These are phyloP conservation scores for Neospermospora avenae DNA, from an alignment of 2,329 filamentous ascomycete genomes.

Conservation along the genomic window DNA sequence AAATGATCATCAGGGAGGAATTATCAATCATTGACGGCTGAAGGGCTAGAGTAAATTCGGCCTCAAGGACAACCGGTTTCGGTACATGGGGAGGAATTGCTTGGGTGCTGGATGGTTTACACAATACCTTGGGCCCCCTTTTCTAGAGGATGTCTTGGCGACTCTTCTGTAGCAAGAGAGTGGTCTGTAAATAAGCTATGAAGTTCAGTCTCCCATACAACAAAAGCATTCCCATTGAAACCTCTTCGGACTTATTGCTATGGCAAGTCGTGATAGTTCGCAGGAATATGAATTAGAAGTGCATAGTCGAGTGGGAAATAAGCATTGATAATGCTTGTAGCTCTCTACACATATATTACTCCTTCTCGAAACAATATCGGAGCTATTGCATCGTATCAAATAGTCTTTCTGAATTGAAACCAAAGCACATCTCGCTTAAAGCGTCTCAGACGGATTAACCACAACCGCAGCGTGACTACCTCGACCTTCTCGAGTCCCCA, in stretches of 20 bases:
- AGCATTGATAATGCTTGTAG: no score
- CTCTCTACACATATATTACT: no score
- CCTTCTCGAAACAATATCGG: no score
- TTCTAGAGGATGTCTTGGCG: not conserved
- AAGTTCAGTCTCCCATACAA: not conserved
- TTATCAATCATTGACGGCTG: not conserved
- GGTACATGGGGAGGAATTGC: not conserved
- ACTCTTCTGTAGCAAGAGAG: slow-evolving; percentile 2
- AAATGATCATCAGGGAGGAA: not conserved
- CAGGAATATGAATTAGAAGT: no score
- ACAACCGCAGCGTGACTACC: not conserved
- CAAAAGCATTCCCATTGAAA: not conserved
- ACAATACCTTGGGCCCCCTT: not conserved
- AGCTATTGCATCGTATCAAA: no score
- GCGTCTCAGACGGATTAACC: not conserved
- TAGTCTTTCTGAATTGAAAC: no score
- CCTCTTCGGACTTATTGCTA: not conserved
- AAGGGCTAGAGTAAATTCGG: not conserved
- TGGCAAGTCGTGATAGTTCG: no score
- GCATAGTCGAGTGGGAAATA: no score
- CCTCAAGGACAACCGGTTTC: not conserved
- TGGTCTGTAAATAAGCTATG: not conserved
- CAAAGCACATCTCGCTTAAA: no score
- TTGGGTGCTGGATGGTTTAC: not conserved
- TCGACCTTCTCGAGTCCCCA: not conserved